Base-by-base conservation (phyloP, 2,329 filamentous ascomycete species). In the Cladorrhinum sp. region DNA sequence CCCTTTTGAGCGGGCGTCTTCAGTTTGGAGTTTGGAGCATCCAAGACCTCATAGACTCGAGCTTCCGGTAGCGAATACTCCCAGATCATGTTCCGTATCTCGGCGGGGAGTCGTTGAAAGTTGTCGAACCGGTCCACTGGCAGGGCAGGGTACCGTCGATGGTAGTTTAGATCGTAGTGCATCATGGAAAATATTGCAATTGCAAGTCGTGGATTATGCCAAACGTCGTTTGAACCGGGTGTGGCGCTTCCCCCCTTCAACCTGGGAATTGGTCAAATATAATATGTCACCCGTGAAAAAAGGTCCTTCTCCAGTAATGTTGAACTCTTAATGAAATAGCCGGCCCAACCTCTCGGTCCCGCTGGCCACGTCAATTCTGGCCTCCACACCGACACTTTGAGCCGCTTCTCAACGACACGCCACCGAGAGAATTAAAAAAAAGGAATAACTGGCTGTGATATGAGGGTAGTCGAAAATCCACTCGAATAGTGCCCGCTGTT, bases 51-150 rank as follows among this genome's bases (percentile, higher is more conserved):
- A 66, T 78, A 79, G 2, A 79, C 77, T 38, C 78, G 75, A 2
- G 75, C 62, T 36, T 78, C 76, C 1, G 78, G 78, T 29, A 80
- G 72, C 1, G 78, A 74, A 62, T 75, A 75, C 41, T 74, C 72
- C 78, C 78, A 81, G 59, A 81, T 76, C 70, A 78, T 75, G 62
- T 75, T 73, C 38, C 78, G 75, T 57, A 81, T 72, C 70, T 81
- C 78, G 20, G 74, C 68, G 25, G 78, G 78, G 7, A 81, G 72
- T 58, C 69, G 63, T 20, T 63, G 62, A 60, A 74, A 75, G 51
- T 62, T 66, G 57, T 50, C 62, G 50, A 74, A 75, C 55, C 29
- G 56, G 12, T 64, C 62, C 27, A 64, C 32, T 58, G 67, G 65
- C 38, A 60, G 59, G 50, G 54, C 57, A 52, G 55, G 62, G 59